Conservation (phyloP, 345 rosid genomes). For the Acer campestre region DNA sequence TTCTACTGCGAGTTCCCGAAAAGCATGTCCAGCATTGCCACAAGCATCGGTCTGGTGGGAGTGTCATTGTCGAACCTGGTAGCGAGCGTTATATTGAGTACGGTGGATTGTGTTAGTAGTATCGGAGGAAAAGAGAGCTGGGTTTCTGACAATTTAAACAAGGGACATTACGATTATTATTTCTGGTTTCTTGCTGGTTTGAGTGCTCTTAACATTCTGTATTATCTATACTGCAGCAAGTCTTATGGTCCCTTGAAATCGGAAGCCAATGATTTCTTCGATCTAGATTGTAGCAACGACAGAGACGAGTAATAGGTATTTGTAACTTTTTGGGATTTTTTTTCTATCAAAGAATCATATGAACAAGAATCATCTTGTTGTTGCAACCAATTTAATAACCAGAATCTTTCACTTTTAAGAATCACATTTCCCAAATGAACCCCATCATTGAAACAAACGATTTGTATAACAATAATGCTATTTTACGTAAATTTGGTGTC, state of each 20-base stretch:
- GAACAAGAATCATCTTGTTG: too few relatives aligned
- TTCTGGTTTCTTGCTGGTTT: conserved; percentile 19
- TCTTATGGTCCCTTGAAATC: conserved; percentile 13
- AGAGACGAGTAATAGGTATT: too few relatives aligned
- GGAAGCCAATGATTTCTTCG: not conserved
- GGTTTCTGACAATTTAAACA: conserved; percentile 24
- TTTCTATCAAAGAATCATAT: too few relatives aligned
- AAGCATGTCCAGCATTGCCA: conserved; percentile 30
- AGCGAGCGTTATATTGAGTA: conserved; percentile 13
- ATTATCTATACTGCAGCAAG: conserved; percentile 22
- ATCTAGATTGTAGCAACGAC: too few relatives aligned
- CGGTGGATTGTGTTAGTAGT: conserved; percentile 13
- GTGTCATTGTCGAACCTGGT: conserved; percentile 13
- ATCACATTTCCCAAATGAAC: too few relatives aligned
- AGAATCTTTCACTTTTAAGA: too few relatives aligned
- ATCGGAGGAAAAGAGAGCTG: conserved; percentile 25
- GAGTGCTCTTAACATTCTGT: conserved; percentile 13
- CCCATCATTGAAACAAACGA: too few relatives aligned
- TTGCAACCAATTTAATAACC: too few relatives aligned
- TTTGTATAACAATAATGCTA: too few relatives aligned
- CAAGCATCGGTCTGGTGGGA: not conserved
- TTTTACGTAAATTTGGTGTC: too few relatives aligned
- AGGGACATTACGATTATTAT: conserved; percentile 29
- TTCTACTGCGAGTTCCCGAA: conserved; percentile 31
- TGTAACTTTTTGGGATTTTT: too few relatives aligned